These are phyloP conservation scores for Raffaelea albimanens DNA, from an alignment of 2,329 filamentous ascomycete genomes.

Conservation along the genomic window DNA sequence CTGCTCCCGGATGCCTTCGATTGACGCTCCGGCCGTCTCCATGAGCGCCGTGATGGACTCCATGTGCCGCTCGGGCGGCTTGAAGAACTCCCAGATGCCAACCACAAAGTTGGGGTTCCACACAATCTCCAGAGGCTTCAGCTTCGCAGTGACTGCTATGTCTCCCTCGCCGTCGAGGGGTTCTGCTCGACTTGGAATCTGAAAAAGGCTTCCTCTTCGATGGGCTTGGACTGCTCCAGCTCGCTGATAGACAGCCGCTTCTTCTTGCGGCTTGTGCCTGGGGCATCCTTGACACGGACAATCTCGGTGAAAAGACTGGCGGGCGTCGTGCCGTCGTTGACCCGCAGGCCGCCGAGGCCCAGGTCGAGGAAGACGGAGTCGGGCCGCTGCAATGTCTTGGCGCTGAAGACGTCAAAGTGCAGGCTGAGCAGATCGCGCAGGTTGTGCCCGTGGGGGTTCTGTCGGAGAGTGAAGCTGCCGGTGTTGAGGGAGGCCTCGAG, in stretches of 20 bases:
- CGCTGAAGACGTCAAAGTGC: constrained; percentile 90
- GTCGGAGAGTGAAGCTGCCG: constrained; percentile 89
- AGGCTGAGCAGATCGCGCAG: constrained; percentile 72
- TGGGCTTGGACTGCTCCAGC: constrained; percentile 30
- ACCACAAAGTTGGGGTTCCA: constrained; percentile 94
- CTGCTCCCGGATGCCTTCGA: constrained; percentile 89
- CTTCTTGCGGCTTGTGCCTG: constrained; percentile 29
- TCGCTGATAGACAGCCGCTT: constrained; percentile 45
- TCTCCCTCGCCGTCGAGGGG: constrained; percentile 90
- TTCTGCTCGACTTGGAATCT: constrained; percentile 89
- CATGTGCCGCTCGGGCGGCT: constrained; percentile 94
- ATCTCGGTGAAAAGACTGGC: constrained; percentile 91
- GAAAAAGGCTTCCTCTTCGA: constrained; percentile 79
- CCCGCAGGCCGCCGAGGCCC: constrained; percentile 81
- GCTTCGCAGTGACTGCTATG: constrained; percentile 76
- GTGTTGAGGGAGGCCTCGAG: constrained; percentile 89
- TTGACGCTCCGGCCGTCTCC: constrained; percentile 90
- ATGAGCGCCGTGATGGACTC: constrained; percentile 94
- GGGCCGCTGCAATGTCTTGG: constrained; percentile 78
- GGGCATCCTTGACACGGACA: constrained; percentile 85
- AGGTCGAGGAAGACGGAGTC: constrained; percentile 85
- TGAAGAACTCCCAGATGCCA: constrained; percentile 89
- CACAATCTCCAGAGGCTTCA: constrained; percentile 93
- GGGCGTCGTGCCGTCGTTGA: constrained; percentile 92
- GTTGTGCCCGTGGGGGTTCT: constrained; percentile 67